Conservation (phyloP, 2,329 filamentous ascomycete genomes). For the Penicillium psychrosexuale region DNA sequence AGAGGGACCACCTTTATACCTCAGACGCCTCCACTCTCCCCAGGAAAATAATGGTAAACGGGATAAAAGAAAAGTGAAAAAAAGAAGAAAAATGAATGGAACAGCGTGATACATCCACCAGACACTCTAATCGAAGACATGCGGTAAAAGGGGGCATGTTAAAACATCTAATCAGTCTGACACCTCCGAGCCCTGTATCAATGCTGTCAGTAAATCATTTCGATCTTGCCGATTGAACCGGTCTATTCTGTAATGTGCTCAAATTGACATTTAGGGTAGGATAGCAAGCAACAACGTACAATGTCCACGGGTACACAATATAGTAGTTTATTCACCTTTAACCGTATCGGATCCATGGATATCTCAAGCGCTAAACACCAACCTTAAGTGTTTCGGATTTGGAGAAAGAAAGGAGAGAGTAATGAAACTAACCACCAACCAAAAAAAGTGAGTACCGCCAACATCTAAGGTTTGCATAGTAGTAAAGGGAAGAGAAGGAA, state of each 20-base stretch:
- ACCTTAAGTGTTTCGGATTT: constrained; percentile 18
- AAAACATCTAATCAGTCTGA: constrained; percentile 11
- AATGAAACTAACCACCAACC: background rate
- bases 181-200: background rate
- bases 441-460: constrained; percentile 3
- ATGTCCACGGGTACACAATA: background rate
- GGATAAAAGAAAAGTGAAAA: constrained; percentile 7
- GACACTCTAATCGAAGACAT: constrained; percentile 27
- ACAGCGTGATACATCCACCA: constrained; percentile 27
- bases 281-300: background rate
- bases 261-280: background rate
- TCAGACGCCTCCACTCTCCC: background rate
- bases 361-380: background rate
- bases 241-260: background rate
- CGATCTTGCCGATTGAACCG: background rate
- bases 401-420: background rate
- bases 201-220: background rate
- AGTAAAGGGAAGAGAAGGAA: constrained; percentile 5
- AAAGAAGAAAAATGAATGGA: constrained; percentile 4
- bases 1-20: background rate
- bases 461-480: background rate
- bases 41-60: background rate
- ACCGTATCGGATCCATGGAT: background rate
- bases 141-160: constrained; percentile 20
- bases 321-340: background rate